Base-by-base conservation (phyloP, 768 basidiomycete species). In the Dioszegia crocea region DNA sequence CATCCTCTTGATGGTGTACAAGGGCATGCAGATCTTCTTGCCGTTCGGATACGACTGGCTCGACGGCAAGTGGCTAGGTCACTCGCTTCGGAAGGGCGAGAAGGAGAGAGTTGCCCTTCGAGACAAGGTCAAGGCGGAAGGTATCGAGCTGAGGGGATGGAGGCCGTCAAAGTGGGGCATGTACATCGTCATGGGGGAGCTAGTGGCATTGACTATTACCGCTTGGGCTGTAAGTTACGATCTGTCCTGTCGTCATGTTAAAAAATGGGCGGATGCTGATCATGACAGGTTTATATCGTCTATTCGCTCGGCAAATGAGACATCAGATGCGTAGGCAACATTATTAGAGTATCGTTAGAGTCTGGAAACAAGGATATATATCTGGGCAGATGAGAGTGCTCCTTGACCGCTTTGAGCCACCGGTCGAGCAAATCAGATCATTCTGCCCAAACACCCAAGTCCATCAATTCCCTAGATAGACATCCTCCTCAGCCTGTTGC, bases 1-100 rank as follows among this genome's bases (percentile, higher is more conserved):
- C 27, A 67, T 67, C 66, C 58, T 71, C 17, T 31, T 67, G 52
- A 67, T 71, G 59, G 66, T 62, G 8, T 44, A 64, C 49, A 71
- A 71, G 52, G 30, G 41, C n/a, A 21, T 64, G 6, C 54, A 67
- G 57, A 55, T 67, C 10, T 47, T 41, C 51, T 49, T 36, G 8
- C 62, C 62, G 12, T 58, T 58, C 2, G 17, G 63, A 23, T 67
- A 62, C 49, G 40, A 67, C 48, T 64, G 45, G 29, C 50, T 67
- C 21, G 66, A 67, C 39, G 63, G 66, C 21, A 33, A 44, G 30
- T 64, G 63, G 66, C 44, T 67, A 6, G 66, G 66, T 2, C 63
- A 64, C 29, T 64, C 66, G 0, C 44, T 67, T 3, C 52, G 66
- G n/a, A 24, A 44, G 39, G 29, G 41, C 31, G 66, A 67, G 58